A percentile compares a stretch with the other conserved stretches of the same genome.
These are phyloP conservation scores for Meira nashicola DNA, from an alignment of 1,284 basidiomycete species.

Conservation along the genomic window DNA sequence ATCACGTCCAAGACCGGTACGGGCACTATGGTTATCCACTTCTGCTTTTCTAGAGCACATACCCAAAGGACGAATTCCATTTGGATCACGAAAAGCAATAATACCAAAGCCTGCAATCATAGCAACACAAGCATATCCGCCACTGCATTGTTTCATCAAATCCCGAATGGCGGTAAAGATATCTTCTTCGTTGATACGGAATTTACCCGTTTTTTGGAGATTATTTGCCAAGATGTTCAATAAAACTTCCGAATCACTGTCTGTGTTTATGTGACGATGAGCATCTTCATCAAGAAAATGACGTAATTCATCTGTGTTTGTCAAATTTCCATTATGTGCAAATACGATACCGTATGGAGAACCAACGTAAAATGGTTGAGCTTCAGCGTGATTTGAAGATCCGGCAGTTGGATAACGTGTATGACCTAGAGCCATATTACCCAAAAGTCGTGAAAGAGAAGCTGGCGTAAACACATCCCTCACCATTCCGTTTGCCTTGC, in stretches of 20 bases:
- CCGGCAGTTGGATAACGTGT: slow-evolving; percentile 85
- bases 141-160: slow-evolving; percentile 80
- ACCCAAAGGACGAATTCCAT: slow-evolving; percentile 82
- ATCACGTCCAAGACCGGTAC: slow-evolving; percentile 57
- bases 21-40: background rate
- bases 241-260: slow-evolving; percentile 93
- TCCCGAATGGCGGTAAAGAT: slow-evolving; percentile 90
- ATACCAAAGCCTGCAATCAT: slow-evolving; percentile 99
- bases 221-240: slow-evolving; percentile 98
- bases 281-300: slow-evolving; percentile 93
- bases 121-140: slow-evolving; percentile 92
- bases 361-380: slow-evolving; percentile 99
- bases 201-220: slow-evolving; percentile 95
- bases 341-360: slow-evolving; percentile 97
- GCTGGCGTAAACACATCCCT: slow-evolving; percentile 88
- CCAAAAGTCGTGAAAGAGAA: slow-evolving; percentile 72
- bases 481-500: slow-evolving; percentile 99
- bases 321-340: slow-evolving; percentile 97
- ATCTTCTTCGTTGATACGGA: slow-evolving; percentile 97
- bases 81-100: slow-evolving; percentile 98
- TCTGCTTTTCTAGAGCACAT: slow-evolving; percentile 43
- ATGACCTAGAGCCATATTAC: slow-evolving; percentile 96
- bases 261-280: slow-evolving; percentile 97
- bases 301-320: slow-evolving; percentile 81
- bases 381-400: slow-evolving; percentile 90